Conservation (phyloP, 331 rosid species). For the Malus hybrid region DNA sequence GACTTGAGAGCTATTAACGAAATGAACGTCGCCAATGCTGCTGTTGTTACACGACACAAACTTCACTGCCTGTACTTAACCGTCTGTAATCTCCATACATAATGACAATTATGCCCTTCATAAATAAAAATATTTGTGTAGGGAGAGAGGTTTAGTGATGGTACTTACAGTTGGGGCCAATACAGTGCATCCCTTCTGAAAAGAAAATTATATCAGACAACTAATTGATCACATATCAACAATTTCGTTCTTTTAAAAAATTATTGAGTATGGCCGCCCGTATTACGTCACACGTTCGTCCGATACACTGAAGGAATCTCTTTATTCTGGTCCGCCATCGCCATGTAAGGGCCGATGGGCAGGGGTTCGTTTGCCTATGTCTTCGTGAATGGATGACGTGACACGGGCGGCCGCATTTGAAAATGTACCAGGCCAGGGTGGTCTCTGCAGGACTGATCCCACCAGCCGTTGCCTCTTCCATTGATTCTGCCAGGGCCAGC, state of each 20-base stretch:
- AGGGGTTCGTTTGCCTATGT: too few species aligned
- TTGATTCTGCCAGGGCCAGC: conserved; percentile 25
- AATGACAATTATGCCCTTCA: neutral
- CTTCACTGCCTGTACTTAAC: conserved; percentile 24
- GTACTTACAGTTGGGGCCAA: conserved; percentile 40
- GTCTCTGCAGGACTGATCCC: conserved; percentile 36
- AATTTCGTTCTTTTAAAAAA: too few species aligned
- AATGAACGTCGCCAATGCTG: conserved; percentile 10
- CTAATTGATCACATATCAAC: neutral
- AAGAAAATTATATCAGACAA: neutral
- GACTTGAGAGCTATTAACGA: conserved; percentile 24
- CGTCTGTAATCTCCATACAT: too few species aligned
- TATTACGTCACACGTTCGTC: too few species aligned
- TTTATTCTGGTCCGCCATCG: too few species aligned
- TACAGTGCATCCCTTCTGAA: conserved; percentile 27
- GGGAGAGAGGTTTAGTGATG: neutral
- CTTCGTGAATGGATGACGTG: too few species aligned
- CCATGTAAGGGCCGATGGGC: too few species aligned
- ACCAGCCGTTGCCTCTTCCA: conserved; percentile 30
- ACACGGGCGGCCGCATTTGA: neutral
- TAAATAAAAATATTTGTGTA: too few species aligned
- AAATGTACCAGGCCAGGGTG: conserved; percentile 26
- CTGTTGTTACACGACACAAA: conserved; percentile 19
- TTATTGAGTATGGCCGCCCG: too few species aligned
- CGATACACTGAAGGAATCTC: too few species aligned